phyloP scores from a whole-genome alignment of 129 eudicot species.

The Flaveria bidentis region DNA sequence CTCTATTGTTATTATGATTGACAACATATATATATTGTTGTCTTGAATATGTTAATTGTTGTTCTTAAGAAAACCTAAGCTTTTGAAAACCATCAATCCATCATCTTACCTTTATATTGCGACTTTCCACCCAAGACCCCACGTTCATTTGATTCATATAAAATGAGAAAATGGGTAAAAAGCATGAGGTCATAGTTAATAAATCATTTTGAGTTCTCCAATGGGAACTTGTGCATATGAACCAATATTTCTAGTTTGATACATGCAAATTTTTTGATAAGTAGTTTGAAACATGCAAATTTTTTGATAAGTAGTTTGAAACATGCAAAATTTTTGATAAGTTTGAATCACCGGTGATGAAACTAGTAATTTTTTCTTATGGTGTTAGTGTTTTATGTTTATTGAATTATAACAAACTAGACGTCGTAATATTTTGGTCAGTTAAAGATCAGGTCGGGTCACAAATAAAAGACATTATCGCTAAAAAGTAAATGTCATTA shows the following conservation, averaged over 20 bases:
- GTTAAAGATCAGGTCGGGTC: too few relatives aligned
- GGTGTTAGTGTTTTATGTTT: too few relatives aligned
- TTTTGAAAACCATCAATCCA: not conserved
- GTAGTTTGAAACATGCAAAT: not conserved
- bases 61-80: not conserved
- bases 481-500: too few relatives aligned
- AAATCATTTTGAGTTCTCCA: not conserved
- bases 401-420: too few relatives aligned
- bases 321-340: not conserved
- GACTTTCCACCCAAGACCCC: not conserved
- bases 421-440: too few relatives aligned
- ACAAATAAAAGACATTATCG: too few relatives aligned
- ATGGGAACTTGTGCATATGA: not conserved
- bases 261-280: not conserved
- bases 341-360: not conserved
- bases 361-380: too few relatives aligned
- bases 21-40: too few relatives aligned
- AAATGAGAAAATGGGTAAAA: not conserved
- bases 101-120: not conserved
- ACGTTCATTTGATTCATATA: not conserved
- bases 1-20: too few relatives aligned
- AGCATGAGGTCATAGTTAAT: not conserved
- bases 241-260: not conserved
- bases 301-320: not conserved
- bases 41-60: too few relatives aligned